Percentiles rank a stretch among this genome's conserved stretches.
phyloP scores from a whole-genome alignment of 1,284 basidiomycete genomes.

The Cystobasidium sp. region DNA sequence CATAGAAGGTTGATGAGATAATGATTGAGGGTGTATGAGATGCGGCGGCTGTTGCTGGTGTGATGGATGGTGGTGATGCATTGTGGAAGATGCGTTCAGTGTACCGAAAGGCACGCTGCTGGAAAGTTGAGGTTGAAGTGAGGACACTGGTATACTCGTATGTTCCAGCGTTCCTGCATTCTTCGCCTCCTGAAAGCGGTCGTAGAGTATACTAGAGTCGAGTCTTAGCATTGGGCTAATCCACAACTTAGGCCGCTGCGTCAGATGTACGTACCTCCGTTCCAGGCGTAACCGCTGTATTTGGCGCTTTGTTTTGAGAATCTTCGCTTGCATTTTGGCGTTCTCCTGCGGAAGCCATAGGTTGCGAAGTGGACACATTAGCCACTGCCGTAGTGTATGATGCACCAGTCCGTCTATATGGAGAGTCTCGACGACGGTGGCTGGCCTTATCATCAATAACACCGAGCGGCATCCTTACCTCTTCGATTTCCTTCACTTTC shows the following conservation, averaged over 20 bases:
- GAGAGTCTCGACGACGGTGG: too few relatives aligned
- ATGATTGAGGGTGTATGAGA: not conserved
- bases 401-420: too few relatives aligned
- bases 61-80: conserved; percentile 10
- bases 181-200: conserved; percentile 33
- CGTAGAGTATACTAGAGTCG: conserved; percentile 24
- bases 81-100: not conserved
- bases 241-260: not conserved
- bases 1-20: not conserved
- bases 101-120: conserved; percentile 9
- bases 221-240: not conserved
- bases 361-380: not conserved
- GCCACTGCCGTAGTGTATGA: too few relatives aligned
- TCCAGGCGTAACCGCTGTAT: conserved; percentile 88
- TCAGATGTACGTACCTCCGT: conserved; percentile 71
- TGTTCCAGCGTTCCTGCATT: conserved; percentile 13
- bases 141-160: conserved; percentile 19
- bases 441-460: not conserved
- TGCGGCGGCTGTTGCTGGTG: not conserved
- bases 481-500: conserved; percentile 85
- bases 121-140: conserved; percentile 19
- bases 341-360: conserved; percentile 52
- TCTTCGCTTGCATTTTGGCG: conserved; percentile 66
- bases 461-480: conserved; percentile 61
- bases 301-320: conserved; percentile 77